Conservation (phyloP, 2,329 filamentous ascomycete species). For the Fusarium scirpi region DNA sequence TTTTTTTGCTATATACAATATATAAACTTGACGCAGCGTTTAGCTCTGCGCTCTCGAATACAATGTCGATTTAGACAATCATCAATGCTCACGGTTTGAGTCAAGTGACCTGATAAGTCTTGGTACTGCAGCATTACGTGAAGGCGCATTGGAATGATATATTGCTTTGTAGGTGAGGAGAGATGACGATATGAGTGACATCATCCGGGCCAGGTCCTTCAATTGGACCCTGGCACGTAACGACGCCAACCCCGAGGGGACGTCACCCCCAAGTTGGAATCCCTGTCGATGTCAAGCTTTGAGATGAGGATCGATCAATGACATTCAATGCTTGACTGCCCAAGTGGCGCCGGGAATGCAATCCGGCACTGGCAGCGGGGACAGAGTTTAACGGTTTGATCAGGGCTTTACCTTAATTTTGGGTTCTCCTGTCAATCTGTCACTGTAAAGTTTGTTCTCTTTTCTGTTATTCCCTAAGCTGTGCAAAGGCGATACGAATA, state of each 20-base stretch:
- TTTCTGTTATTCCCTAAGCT: not conserved
- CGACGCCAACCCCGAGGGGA: not conserved
- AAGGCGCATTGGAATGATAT: constrained; percentile 4
- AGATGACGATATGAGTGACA: constrained; percentile 43
- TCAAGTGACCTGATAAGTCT: constrained; percentile 8
- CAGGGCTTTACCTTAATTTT: not conserved
- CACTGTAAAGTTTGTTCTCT: constrained; percentile 1
- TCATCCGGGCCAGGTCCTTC: constrained; percentile 25
- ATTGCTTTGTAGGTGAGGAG: constrained; percentile 22
- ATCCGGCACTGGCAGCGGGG: constrained; percentile 14
- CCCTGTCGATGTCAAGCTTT: constrained; percentile 25
- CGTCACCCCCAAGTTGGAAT: constrained; percentile 19
- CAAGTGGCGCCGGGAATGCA: constrained; percentile 13
- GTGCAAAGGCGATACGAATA: not conserved
- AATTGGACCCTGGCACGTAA: constrained; percentile 20
- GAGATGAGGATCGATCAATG: constrained; percentile 18
- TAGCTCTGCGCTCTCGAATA: not conserved
- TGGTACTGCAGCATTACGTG: constrained; percentile 19
- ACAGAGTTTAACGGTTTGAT: constrained; percentile 2
- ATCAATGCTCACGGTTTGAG: not conserved
- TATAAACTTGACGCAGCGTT: not conserved
- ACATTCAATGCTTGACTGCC: not conserved
- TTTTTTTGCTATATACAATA: not conserved
- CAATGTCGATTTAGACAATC: constrained; percentile 5
- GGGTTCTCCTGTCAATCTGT: constrained; percentile 14